A percentile compares a stretch with the other conserved stretches of the same genome.
These are phyloP conservation scores for Rhodotorula sp. DNA, from an alignment of 1,284 basidiomycete species.

Conservation along the genomic window DNA sequence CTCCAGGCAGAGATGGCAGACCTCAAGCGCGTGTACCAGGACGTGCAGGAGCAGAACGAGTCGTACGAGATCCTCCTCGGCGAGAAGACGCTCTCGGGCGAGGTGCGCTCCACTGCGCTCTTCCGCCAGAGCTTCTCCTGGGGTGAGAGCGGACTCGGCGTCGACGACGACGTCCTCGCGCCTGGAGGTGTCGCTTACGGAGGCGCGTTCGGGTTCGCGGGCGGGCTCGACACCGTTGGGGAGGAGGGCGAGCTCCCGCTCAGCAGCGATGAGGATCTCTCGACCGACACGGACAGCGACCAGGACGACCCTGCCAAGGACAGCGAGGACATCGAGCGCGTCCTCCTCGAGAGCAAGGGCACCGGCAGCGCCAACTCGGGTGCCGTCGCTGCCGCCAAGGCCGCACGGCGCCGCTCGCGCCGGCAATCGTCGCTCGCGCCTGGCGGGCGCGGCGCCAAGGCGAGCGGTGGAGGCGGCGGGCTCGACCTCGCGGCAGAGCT, in stretches of 20 bases:
- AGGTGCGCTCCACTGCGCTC: constrained; percentile 57
- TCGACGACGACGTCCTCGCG: not conserved
- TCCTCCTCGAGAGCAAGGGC: constrained; percentile 37
- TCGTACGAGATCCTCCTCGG: constrained; percentile 87
- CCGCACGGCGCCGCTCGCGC: not conserved
- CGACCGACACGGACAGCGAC: constrained; percentile 1
- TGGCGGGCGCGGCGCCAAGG: not conserved
- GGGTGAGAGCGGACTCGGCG: constrained; percentile 5
- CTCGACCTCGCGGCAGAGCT: constrained; percentile 45
- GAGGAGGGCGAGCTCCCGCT: constrained; percentile 14
- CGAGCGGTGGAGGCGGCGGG: constrained; percentile 22
- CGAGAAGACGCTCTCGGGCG: constrained; percentile 82
- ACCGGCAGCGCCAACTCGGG: constrained; percentile 31
- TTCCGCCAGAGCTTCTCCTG: constrained; percentile 36
- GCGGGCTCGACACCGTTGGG: constrained; percentile 32
- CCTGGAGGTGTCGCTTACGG: not conserved
- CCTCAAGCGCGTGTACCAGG: constrained; percentile 44
- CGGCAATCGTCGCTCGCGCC: not conserved
- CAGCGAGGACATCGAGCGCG: constrained; percentile 28
- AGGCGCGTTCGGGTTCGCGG: constrained; percentile 23
- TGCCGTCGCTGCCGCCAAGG: constrained; percentile 23
- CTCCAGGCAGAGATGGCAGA: constrained; percentile 42
- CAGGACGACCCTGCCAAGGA: constrained; percentile 3
- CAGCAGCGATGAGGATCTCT: constrained; percentile 11
- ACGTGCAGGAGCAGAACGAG: constrained; percentile 78